Conservation (phyloP, 179 eudicot genomes). For the Beta corolliflora region DNA sequence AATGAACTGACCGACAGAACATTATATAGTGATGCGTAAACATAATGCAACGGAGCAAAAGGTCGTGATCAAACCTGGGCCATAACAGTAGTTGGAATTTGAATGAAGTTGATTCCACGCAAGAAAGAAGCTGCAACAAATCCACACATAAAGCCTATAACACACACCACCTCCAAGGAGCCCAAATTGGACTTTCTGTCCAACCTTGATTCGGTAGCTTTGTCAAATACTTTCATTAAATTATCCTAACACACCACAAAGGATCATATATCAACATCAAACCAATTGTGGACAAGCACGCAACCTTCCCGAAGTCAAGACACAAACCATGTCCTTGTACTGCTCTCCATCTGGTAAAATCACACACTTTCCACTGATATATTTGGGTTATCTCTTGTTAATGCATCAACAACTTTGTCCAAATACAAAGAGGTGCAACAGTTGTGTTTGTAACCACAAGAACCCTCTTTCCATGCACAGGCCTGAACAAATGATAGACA, state of each 20-base stretch:
- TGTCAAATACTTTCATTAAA: constrained; percentile 91
- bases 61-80: constrained; percentile 64
- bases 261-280: neutral
- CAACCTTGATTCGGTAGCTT: constrained; percentile 91
- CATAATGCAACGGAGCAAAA: constrained; percentile 1
- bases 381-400: constrained; percentile 79
- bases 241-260: constrained; percentile 53
- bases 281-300: neutral
- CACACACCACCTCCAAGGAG: constrained; percentile 99
- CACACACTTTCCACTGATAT: constrained; percentile 77
- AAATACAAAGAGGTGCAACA: constrained; percentile 83
- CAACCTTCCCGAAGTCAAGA: neutral
- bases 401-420: constrained; percentile 82
- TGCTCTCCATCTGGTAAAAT: constrained; percentile 93
- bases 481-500: constrained; percentile 47
- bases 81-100: constrained; percentile 98
- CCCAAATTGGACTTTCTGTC: constrained; percentile 90
- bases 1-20: neutral
- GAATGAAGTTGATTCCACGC: constrained; percentile 96
- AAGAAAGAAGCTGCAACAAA: constrained; percentile 94
- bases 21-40: neutral
- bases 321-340: constrained; percentile 84
- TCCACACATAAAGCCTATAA: constrained; percentile 99
- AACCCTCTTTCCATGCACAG: constrained; percentile 88
- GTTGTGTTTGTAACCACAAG: constrained; percentile 97